These are phyloP conservation scores for Zoysia matrella DNA, from an alignment of 202 grass and related monocot species.

Conservation along the genomic window DNA sequence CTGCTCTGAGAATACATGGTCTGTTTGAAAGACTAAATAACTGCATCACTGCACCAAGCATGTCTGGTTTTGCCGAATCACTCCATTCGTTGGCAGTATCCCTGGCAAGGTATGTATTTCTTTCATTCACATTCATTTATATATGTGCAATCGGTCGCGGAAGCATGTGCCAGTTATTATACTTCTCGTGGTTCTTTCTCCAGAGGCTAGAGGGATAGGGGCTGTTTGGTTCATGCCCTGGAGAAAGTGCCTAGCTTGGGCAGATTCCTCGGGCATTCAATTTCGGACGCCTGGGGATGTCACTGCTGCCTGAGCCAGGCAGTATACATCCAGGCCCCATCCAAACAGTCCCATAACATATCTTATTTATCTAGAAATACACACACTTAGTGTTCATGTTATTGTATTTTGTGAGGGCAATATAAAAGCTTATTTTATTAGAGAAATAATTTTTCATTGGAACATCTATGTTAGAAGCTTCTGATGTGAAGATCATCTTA, in stretches of 20 bases:
- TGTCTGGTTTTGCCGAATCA: conserved; percentile 74
- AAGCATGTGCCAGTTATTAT: background rate
- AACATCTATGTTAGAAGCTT: background rate
- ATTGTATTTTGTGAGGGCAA: conserved; percentile 6
- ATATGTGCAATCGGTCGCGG: background rate
- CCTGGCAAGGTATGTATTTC: conserved; percentile 63
- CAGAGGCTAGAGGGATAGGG: conserved; percentile 13
- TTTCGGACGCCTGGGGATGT: background rate
- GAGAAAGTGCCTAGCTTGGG: background rate
- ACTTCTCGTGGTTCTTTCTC: background rate
- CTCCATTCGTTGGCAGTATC: conserved; percentile 76
- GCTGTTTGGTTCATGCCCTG: background rate
- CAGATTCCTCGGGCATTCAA: background rate
- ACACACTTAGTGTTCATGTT: background rate
- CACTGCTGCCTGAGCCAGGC: background rate
- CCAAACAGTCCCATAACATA: background rate
- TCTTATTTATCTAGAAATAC: conserved; percentile 20
- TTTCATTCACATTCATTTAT: conserved; percentile 18
- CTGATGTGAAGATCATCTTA: conserved; percentile 10
- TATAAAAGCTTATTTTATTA: conserved; percentile 16
- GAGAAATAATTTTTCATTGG: background rate
- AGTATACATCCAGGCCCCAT: background rate
- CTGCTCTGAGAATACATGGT: conserved; percentile 82
- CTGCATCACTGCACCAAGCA: conserved; percentile 60
- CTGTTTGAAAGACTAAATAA: conserved; percentile 85